Evolutionary conservation across 1,284 basidiomycete species (phyloP).

Genomic region (Mrakiaceae sp.): DNA sequence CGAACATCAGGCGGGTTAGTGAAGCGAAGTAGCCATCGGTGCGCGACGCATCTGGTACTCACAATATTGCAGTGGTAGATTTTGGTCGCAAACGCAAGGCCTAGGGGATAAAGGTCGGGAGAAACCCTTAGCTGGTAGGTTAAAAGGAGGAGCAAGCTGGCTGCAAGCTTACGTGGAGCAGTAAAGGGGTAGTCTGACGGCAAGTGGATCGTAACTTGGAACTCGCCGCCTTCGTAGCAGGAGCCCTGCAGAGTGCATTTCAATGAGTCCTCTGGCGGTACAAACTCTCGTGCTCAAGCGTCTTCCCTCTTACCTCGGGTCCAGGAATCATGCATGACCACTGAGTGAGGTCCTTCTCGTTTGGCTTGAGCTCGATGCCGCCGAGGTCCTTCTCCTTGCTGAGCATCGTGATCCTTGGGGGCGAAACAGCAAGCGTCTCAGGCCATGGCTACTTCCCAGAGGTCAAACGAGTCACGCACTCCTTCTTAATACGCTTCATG

Average conservation of each 20-base stretch:
- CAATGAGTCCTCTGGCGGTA: too few species aligned
- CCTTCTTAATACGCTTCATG: slow-evolving; percentile 18
- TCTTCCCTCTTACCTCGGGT: not conserved
- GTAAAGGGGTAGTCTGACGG: slow-evolving; percentile 15
- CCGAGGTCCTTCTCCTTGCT: slow-evolving; percentile 13
- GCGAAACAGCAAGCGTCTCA: not conserved
- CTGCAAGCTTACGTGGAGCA: not conserved
- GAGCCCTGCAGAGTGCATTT: slow-evolving; percentile 41
- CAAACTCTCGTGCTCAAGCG: too few species aligned
- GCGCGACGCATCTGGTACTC: slow-evolving; percentile 29
- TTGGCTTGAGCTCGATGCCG: slow-evolving; percentile 12
- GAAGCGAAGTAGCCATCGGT: too few species aligned
- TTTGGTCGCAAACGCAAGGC: slow-evolving; percentile 65
- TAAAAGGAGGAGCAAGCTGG: not conserved
- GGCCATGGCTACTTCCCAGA: not conserved
- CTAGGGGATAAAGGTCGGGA: slow-evolving; percentile 48
- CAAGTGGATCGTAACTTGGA: slow-evolving; percentile 28
- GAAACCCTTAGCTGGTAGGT: slow-evolving; percentile 45
- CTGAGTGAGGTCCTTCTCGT: slow-evolving; percentile 10
- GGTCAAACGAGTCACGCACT: not conserved
- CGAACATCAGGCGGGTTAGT: too few species aligned
- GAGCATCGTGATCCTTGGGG: slow-evolving; percentile 3
- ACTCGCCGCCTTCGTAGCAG: slow-evolving; percentile 77
- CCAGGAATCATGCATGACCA: slow-evolving; percentile 13
- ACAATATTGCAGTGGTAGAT: slow-evolving; percentile 86